Evolutionary conservation across 495 filamentous ascomycete species (phyloP).

Genomic region (Hyaloscypha variabilis): DNA sequence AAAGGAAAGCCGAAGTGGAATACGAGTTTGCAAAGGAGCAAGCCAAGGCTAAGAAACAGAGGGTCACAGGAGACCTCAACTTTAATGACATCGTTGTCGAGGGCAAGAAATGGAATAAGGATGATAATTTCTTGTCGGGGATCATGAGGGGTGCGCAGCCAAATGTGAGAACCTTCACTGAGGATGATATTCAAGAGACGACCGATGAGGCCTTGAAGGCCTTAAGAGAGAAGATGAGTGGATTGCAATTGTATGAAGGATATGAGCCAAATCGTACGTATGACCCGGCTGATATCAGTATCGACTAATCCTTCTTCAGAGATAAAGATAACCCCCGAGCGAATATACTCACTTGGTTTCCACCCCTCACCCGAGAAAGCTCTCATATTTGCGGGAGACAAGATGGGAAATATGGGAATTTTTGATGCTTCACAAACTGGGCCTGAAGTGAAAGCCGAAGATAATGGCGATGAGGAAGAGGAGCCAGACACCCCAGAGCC

Average conservation of each 20-base stretch:
- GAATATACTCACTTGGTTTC: conserved; percentile 86
- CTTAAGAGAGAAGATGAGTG: conserved; percentile 79
- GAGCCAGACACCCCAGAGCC: conserved; percentile 69
- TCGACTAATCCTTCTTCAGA: conserved; percentile 52
- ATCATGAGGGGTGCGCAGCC: conserved; percentile 74
- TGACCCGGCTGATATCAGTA: not conserved
- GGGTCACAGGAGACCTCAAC: conserved; percentile 71
- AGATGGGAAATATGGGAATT: conserved; percentile 91
- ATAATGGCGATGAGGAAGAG: conserved; percentile 65
- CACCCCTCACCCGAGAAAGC: conserved; percentile 86
- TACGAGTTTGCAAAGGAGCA: conserved; percentile 60
- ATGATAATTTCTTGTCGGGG: conserved; percentile 54
- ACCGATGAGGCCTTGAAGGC: conserved; percentile 75
- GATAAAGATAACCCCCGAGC: conserved; percentile 91
- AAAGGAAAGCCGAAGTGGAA: conserved; percentile 80
- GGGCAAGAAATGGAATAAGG: conserved; percentile 65
- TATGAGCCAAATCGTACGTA: conserved; percentile 69
- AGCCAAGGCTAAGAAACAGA: conserved; percentile 68
- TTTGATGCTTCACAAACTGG: conserved; percentile 82
- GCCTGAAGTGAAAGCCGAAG: conserved; percentile 48
- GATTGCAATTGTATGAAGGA: conserved; percentile 76
- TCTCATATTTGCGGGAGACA: conserved; percentile 94
- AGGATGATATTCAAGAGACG: conserved; percentile 80
- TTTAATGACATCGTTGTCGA: conserved; percentile 79
- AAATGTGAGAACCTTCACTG: conserved; percentile 77